These are phyloP conservation scores for Blastobotrys serpentis DNA, from an alignment of 1,139 yeast species.

Conservation along the genomic window DNA sequence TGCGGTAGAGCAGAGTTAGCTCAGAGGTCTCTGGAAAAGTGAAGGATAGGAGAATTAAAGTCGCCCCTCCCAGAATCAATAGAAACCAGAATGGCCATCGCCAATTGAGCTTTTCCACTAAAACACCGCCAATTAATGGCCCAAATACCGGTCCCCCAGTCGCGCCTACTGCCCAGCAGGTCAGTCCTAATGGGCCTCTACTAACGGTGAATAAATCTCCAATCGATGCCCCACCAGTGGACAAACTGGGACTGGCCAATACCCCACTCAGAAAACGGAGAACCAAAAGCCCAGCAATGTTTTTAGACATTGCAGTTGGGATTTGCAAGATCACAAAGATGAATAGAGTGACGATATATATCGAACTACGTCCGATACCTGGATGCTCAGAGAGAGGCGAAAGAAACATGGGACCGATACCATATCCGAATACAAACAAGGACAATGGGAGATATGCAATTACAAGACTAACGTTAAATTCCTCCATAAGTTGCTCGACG, in stretches of 20 bases:
- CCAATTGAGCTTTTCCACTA: slow-evolving; percentile 50
- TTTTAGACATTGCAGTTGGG: slow-evolving; percentile 46
- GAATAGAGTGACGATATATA: slow-evolving; percentile 54
- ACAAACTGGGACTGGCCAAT: slow-evolving; percentile 78
- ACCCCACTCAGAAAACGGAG: slow-evolving; percentile 77
- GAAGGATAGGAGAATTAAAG: slow-evolving; percentile 40
- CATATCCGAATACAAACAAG: slow-evolving; percentile 58
- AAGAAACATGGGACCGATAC: slow-evolving; percentile 54
- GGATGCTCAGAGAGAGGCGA: slow-evolving; percentile 56
- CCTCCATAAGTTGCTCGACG: slow-evolving; percentile 42
- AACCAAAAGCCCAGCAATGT: slow-evolving; percentile 51
- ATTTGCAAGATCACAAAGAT: slow-evolving; percentile 57
- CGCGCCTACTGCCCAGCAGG: slow-evolving; percentile 50
- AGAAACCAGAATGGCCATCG: slow-evolving; percentile 48
- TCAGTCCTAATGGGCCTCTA: slow-evolving; percentile 34
- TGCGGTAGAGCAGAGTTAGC: slow-evolving; percentile 24
- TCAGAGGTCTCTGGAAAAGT: slow-evolving; percentile 32
- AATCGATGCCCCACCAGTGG: slow-evolving; percentile 84
- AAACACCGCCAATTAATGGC: slow-evolving; percentile 76
- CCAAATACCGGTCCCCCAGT: slow-evolving; percentile 64
- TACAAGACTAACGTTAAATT: slow-evolving; percentile 45
- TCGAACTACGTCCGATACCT: slow-evolving; percentile 51
- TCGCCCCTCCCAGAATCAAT: slow-evolving; percentile 22
- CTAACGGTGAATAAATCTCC: slow-evolving; percentile 51
- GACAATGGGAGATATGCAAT: slow-evolving; percentile 52